A percentile compares a stretch with the other conserved stretches of the same genome.
These are phyloP conservation scores for Diaporthe aspalathi DNA, from an alignment of 2,329 filamentous ascomycete species.

Conservation along the genomic window DNA sequence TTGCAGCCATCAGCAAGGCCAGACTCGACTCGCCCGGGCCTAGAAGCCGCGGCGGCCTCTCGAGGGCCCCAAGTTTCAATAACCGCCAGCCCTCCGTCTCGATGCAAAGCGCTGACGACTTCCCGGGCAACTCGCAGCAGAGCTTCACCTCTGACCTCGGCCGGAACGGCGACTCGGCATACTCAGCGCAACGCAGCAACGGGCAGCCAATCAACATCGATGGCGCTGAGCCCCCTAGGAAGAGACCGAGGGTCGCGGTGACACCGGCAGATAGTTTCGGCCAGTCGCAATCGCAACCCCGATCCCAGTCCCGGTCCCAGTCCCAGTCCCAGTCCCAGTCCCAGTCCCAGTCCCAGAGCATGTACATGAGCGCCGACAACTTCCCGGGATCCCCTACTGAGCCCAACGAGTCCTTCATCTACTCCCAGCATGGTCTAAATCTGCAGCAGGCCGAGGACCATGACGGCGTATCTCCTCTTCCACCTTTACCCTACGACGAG, in stretches of 20 bases:
- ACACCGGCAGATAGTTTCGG: constrained; percentile 69
- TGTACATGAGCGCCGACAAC: constrained; percentile 60
- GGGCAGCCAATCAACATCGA: constrained; percentile 61
- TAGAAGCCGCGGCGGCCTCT: constrained; percentile 68
- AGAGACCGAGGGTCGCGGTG: constrained; percentile 73
- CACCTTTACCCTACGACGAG: constrained; percentile 71
- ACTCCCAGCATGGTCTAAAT: constrained; percentile 64
- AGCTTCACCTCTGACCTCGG: constrained; percentile 82
- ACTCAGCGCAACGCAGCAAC: constrained; percentile 66
- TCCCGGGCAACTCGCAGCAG: constrained; percentile 83
- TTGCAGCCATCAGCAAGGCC: constrained; percentile 96
- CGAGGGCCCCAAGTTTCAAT: constrained; percentile 76
- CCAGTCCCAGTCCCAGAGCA: constrained; percentile 40
- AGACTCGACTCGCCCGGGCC: constrained; percentile 89
- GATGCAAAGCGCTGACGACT: constrained; percentile 75
- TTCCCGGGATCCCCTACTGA: constrained; percentile 81
- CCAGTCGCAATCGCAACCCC: constrained; percentile 48
- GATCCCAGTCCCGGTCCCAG: constrained; percentile 9
- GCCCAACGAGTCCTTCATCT: constrained; percentile 82
- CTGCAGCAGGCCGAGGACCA: constrained; percentile 55
- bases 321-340: constrained; percentile 41
- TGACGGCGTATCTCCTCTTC: constrained; percentile 69
- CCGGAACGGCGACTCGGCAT: constrained; percentile 77
- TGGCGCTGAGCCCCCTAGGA: constrained; percentile 79
- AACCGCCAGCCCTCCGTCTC: constrained; percentile 72